phyloP scores from a whole-genome alignment of 140 eudicot genomes.

The Cichorium intybus region DNA sequence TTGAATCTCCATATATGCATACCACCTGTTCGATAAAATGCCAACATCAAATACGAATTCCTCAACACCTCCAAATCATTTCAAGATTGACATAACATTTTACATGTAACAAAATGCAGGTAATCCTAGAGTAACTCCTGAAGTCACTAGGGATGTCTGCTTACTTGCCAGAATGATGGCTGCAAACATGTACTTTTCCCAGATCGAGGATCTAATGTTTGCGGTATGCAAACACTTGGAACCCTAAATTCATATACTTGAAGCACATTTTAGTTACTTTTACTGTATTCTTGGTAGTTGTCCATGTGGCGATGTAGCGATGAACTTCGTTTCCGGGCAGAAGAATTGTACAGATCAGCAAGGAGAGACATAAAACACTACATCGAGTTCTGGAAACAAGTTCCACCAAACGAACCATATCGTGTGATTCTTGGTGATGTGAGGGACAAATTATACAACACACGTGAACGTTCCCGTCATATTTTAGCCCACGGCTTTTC shows the following conservation, averaged over 20 bases:
- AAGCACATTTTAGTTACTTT: slow-evolving; percentile 7
- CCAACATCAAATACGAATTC: background rate
- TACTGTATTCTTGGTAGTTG: slow-evolving; percentile 39
- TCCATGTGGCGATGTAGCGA: slow-evolving; percentile 98
- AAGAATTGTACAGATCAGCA: slow-evolving; percentile 67
- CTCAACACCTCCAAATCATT: too few relatives aligned
- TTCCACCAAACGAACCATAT: slow-evolving; percentile 87
- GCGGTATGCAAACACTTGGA: slow-evolving; percentile 49
- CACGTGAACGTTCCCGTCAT: slow-evolving; percentile 96
- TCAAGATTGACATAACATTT: background rate
- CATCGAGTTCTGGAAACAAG: slow-evolving; percentile 93
- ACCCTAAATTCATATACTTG: background rate
- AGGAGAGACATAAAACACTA: slow-evolving; percentile 91
- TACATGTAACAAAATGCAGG: slow-evolving; percentile 43
- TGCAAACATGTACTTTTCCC: slow-evolving; percentile 87
- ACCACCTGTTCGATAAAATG: background rate
- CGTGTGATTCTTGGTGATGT: slow-evolving; percentile 95
- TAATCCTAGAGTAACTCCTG: slow-evolving; percentile 97
- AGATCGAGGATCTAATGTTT: slow-evolving; percentile 97
- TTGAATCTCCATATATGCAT: background rate
- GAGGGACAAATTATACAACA: slow-evolving; percentile 82
- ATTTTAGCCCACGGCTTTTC: slow-evolving; percentile 72
- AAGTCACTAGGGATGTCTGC: slow-evolving; percentile 96
- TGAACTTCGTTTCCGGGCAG: slow-evolving; percentile 81
- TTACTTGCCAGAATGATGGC: slow-evolving; percentile 98